Percentiles rank a stretch among this genome's conserved stretches.
Conservation (phyloP, 2,329 filamentous ascomycete genomes). For the Diaporthe batatas region DNA sequence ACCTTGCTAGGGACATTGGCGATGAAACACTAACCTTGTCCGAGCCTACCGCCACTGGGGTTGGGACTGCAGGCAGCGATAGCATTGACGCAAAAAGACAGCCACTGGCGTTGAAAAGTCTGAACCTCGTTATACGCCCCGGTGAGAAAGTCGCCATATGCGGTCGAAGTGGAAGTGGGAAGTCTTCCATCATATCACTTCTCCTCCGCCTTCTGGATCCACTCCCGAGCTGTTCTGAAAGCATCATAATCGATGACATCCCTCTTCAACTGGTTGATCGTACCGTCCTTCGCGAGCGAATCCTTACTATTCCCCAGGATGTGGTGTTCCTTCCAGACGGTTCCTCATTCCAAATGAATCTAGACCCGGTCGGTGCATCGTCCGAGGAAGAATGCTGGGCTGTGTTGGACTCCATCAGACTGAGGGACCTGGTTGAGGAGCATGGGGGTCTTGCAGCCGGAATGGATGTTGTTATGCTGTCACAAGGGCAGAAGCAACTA, state of each 20-base stretch:
- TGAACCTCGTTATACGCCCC: conserved; percentile 44
- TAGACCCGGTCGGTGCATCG: conserved; percentile 51
- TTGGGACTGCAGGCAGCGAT: neutral
- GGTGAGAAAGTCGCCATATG: conserved; percentile 51
- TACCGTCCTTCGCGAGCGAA: conserved; percentile 54
- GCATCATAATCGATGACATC: conserved; percentile 57
- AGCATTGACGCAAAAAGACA: neutral
- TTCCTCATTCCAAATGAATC: conserved; percentile 53
- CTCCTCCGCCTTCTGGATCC: conserved; percentile 54
- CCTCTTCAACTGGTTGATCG: conserved; percentile 53
- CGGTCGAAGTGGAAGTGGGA: conserved; percentile 57
- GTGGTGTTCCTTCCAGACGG: conserved; percentile 60
- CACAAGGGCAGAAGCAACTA: conserved; percentile 20
- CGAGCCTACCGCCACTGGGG: neutral
- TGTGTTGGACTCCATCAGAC: neutral
- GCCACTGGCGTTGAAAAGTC: conserved; percentile 42
- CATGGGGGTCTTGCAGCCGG: neutral
- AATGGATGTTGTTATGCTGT: conserved; percentile 2
- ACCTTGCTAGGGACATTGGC: neutral
- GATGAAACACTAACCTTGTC: neutral
- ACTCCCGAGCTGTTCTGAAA: conserved; percentile 42
- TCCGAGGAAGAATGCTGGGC: neutral
- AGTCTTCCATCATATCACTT: conserved; percentile 53
- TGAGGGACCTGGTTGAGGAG: neutral
- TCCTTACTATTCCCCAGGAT: conserved; percentile 64